Evolutionary conservation across 169 alveolate genomes (phyloP), one percentile per base, ranked within the genome.

Genomic region (Cryptosporidium tyzzeri): DNA sequence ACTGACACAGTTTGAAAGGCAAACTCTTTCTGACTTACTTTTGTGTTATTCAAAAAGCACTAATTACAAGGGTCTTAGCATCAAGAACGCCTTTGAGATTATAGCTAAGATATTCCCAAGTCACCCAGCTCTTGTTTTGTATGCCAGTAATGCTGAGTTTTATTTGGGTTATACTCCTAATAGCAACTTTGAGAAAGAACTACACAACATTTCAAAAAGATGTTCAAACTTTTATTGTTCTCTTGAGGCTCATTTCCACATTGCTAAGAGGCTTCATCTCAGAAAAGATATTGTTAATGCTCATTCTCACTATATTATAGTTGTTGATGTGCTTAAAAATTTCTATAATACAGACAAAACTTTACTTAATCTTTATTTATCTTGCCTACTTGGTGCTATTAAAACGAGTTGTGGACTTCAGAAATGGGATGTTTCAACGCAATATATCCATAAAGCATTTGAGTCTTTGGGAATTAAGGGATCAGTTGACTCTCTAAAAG

Each of bases 91-190:
- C 26, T 44, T 80, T 35, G 69, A 80, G 29, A 23, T 80, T 23
- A 45, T 80, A 10, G 33, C 50, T 10, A 41, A 14, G 70, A 29
- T 80, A 9, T 62, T 31, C 58, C 89, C 80, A 16, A 48, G 29
- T 8, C 75, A 65, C 37, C 89, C 89, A n/a, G 80, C 80, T 33
- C 80, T 65, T 44, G 69, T 65, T 29, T 26, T 80, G 29, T 80
- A 62, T 41, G 48, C 51, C 29, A 21, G 69, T 4, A 44, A 80
- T 23, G 53, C 68, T 9, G 86, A 73, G 35, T 73, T 73, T 31
- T 73, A 37, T 26, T n/a, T 35, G 44, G 59, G 67, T 14, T 45
- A 6, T 12, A 12, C 61, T 18, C 51, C 51, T 2, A 59, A 50
- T 23, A 3, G n/a, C 39, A 16, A 14, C 39, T 21, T 45, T n/a